Evolutionary conservation across 2,329 filamentous ascomycete genomes (phyloP).

Genomic region (Gnomoniopsis sp.): DNA sequence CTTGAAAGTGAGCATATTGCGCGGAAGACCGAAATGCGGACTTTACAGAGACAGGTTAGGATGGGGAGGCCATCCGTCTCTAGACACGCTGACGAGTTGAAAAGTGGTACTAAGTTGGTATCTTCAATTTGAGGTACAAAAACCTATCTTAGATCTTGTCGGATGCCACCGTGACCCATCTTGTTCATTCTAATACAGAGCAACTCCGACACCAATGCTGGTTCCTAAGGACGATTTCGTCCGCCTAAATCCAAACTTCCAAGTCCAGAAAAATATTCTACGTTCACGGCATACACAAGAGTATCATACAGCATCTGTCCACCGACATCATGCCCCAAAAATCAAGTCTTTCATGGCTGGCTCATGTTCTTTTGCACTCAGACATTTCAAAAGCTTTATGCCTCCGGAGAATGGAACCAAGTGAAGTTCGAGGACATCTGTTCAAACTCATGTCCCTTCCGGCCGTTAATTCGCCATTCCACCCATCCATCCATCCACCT

Average conservation of each 20-base stretch:
- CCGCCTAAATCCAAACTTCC: background rate
- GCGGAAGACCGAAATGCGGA: no score
- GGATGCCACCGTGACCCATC: background rate
- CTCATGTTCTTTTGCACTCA: conserved; percentile 1
- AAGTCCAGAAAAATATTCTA: background rate
- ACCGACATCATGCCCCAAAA: background rate
- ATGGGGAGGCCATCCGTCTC: no score
- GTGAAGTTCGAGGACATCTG: background rate
- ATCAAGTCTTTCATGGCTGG: background rate
- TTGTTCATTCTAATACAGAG: background rate
- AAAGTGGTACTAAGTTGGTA: no score
- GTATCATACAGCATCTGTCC: no score
- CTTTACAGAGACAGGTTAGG: no score
- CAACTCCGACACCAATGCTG: background rate
- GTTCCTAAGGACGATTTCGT: background rate
- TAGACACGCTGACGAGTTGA: no score
- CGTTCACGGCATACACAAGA: background rate
- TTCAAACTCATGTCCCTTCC: background rate
- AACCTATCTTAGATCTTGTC: background rate
- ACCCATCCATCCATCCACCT: background rate
- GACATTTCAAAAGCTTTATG: conserved; percentile 6
- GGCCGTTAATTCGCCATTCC: background rate
- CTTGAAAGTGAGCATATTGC: no score
- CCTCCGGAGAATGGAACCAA: conserved; percentile 9
- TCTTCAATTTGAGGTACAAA: background rate